Conservation (phyloP, 768 basidiomycete genomes). For the Amanita pseudoporphyria region DNA sequence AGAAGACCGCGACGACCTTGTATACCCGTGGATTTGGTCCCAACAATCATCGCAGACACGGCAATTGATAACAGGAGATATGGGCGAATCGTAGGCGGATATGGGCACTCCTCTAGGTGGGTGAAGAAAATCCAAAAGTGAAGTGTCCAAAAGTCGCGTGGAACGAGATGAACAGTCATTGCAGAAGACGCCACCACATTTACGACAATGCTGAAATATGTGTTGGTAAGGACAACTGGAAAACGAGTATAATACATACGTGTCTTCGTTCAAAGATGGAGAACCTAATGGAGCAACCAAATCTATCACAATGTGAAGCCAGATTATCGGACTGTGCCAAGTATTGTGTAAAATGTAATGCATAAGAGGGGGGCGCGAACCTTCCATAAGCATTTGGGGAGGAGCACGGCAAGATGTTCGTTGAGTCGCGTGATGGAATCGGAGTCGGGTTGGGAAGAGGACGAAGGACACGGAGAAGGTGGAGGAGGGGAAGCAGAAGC, state of each 20-base stretch:
- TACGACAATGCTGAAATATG: slow-evolving; percentile 60
- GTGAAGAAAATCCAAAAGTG: slow-evolving; percentile 56
- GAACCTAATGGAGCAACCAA: slow-evolving; percentile 57
- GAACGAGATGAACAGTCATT: slow-evolving; percentile 45
- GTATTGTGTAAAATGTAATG: slow-evolving; percentile 9
- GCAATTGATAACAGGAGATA: slow-evolving; percentile 43
- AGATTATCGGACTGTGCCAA: slow-evolving; percentile 47
- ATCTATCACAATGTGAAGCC: slow-evolving; percentile 61
- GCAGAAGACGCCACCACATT: slow-evolving; percentile 77
- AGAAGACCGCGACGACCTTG: slow-evolving; percentile 33
- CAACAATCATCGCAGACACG: slow-evolving; percentile 75
- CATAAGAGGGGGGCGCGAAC: slow-evolving; percentile 21
- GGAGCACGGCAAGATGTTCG: slow-evolving; percentile 71
- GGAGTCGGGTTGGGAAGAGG: slow-evolving; percentile 11
- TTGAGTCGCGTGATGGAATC: slow-evolving; percentile 29
- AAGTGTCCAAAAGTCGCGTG: slow-evolving; percentile 65
- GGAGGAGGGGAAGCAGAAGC: background rate
- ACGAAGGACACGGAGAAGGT: background rate
- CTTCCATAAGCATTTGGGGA: slow-evolving; percentile 70
- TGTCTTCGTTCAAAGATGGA: slow-evolving; percentile 68
- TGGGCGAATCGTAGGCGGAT: slow-evolving; percentile 43
- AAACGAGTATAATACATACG: slow-evolving; percentile 30
- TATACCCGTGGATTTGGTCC: slow-evolving; percentile 59
- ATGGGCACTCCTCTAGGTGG: slow-evolving; percentile 65
- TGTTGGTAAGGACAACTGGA: slow-evolving; percentile 13